A percentile compares a stretch with the other conserved stretches of the same genome.
These are phyloP conservation scores for Coffea humblotiana DNA, from an alignment of 305 asterid genomes.

Conservation along the genomic window DNA sequence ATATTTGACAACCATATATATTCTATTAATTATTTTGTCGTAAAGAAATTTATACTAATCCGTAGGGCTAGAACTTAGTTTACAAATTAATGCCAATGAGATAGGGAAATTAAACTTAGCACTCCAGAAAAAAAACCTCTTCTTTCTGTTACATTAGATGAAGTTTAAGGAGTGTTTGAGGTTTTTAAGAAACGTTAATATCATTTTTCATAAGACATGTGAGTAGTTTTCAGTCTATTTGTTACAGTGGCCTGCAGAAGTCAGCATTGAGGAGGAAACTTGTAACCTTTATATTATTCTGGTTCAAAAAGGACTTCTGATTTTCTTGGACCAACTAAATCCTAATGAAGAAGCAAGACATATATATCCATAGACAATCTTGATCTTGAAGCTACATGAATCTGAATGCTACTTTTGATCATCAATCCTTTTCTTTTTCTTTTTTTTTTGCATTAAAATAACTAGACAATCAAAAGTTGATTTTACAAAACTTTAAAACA, in stretches of 20 bases:
- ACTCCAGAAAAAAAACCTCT: no score
- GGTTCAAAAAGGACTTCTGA: background rate
- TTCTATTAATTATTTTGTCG: no score
- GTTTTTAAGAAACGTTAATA: no score
- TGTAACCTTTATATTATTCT: background rate
- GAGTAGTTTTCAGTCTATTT: background rate
- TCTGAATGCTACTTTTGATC: slow-evolving; percentile 30
- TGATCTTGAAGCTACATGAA: slow-evolving; percentile 42
- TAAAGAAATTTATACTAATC: background rate
- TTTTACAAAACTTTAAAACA: slow-evolving; percentile 28
- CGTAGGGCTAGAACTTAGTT: background rate
- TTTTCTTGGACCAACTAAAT: slow-evolving; percentile 14
- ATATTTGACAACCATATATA: background rate
- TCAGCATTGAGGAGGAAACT: background rate
- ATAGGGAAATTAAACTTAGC: no score
- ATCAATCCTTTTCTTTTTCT: slow-evolving; percentile 24
- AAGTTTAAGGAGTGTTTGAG: no score
- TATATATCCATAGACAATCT: slow-evolving; percentile 26
- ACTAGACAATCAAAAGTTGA: slow-evolving; percentile 37
- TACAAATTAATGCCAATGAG: no score
- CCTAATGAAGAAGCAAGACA: slow-evolving; percentile 32
- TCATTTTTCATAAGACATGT: background rate
- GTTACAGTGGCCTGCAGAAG: background rate
- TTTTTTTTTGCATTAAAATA: slow-evolving; percentile 24
- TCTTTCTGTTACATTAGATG: no score